Conservation (phyloP, 2,329 filamentous ascomycete species). For the Fusarium sp. region DNA sequence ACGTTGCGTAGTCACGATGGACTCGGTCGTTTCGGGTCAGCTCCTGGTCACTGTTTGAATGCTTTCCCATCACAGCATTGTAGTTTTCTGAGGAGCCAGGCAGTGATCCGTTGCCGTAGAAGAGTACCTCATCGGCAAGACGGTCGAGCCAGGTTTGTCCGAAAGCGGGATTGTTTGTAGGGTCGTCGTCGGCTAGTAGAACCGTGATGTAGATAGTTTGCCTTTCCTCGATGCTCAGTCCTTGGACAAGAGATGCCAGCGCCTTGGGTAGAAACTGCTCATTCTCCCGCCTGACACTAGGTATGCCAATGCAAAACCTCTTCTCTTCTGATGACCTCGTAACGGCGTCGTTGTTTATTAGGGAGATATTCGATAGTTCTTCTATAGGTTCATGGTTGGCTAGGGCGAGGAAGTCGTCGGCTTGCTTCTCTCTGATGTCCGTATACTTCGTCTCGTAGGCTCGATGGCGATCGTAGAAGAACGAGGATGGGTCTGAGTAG, state of each 20-base stretch:
- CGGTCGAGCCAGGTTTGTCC: constrained; percentile 49
- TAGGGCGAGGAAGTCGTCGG: constrained; percentile 39
- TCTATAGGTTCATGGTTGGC: neutral
- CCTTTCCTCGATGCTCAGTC: constrained; percentile 47
- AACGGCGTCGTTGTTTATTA: neutral
- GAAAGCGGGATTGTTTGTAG: constrained; percentile 48
- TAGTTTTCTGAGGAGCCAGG: neutral
- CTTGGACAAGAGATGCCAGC: constrained; percentile 50
- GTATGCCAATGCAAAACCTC: constrained; percentile 48
- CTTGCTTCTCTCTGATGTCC: constrained; percentile 41
- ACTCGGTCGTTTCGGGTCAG: constrained; percentile 45
- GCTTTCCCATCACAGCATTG: neutral
- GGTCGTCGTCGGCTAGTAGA: constrained; percentile 50
- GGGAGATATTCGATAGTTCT: neutral
- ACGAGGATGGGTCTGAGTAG: constrained; percentile 46
- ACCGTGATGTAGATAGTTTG: constrained; percentile 47
- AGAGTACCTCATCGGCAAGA: constrained; percentile 49
- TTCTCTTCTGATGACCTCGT: neutral
- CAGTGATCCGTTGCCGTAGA: constrained; percentile 37
- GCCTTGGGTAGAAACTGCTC: constrained; percentile 47
- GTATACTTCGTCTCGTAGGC: constrained; percentile 48
- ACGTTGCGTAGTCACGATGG: constrained; percentile 48
- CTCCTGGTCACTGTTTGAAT: neutral
- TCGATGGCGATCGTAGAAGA: constrained; percentile 44
- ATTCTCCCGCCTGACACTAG: constrained; percentile 46